phyloP scores from a whole-genome alignment of 768 basidiomycete species.

The Tylopilus intermedius region DNA sequence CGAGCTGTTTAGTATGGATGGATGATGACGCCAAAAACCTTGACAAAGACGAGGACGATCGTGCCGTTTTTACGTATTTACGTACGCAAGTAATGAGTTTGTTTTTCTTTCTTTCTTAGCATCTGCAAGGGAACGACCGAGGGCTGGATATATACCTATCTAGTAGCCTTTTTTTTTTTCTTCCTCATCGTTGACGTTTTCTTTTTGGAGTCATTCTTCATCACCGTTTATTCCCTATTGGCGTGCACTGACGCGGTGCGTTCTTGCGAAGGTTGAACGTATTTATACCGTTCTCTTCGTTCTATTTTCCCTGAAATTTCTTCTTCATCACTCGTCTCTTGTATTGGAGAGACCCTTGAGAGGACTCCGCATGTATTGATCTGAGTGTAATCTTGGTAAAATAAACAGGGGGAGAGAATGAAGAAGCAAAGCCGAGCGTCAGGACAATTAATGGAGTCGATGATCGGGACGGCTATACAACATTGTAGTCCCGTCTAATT shows the following conservation, averaged over 20 bases:
- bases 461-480: too few relatives aligned
- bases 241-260: too few relatives aligned
- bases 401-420: constrained; percentile 1
- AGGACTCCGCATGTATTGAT: constrained; percentile 19
- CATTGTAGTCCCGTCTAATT: too few relatives aligned
- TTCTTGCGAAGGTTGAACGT: constrained; percentile 6
- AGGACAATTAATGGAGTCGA: too few relatives aligned
- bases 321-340: background rate
- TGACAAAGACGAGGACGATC: background rate
- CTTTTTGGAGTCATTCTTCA: too few relatives aligned
- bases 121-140: constrained; percentile 22
- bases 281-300: constrained; percentile 25
- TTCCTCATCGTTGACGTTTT: background rate
- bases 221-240: background rate
- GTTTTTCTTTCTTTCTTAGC: constrained; percentile 1
- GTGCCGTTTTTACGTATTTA: constrained; percentile 19
- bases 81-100: constrained; percentile 22
- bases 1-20: constrained; percentile 71
- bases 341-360: constrained; percentile 10
- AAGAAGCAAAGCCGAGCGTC: background rate
- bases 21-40: constrained; percentile 20
- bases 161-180: constrained; percentile 18
- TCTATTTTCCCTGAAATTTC: background rate
- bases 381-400: constrained; percentile 11
- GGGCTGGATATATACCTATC: constrained; percentile 29